Conservation (phyloP, 208 protist genomes). For the Leishmania turanica region DNA sequence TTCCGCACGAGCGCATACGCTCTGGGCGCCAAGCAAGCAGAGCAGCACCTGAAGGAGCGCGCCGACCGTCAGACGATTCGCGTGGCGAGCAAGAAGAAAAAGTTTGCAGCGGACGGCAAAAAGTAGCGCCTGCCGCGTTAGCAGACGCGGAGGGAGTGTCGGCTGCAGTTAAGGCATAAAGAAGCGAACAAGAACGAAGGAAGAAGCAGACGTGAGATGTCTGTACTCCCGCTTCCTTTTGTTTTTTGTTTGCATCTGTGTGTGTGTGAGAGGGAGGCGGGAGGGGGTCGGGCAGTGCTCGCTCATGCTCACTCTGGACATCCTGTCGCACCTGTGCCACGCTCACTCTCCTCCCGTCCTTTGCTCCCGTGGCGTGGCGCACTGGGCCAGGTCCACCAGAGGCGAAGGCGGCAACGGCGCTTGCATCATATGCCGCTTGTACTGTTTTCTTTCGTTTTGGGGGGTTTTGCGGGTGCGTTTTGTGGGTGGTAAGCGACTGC, state of each 20-base stretch:
- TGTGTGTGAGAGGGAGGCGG: too few species aligned
- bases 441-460: not conserved
- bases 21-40: constrained; percentile 74
- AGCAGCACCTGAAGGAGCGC: constrained; percentile 67
- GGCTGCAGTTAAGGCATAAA: not conserved
- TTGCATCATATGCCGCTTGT: not conserved
- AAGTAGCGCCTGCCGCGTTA: not conserved
- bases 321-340: not conserved
- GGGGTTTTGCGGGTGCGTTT: too few species aligned
- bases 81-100: constrained; percentile 20
- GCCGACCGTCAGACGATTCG: constrained; percentile 60
- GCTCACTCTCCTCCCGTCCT: not conserved
- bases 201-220: not conserved
- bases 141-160: not conserved
- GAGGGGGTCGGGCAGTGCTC: not conserved
- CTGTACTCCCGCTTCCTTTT: not conserved
- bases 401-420: too few species aligned
- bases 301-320: not conserved
- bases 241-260: not conserved
- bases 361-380: not conserved
- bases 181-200: not conserved
- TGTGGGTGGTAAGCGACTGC: not conserved
- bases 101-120: not conserved
- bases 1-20: constrained; percentile 81
- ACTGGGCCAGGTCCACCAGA: not conserved